Evolutionary conservation across 2,329 filamentous ascomycete genomes (phyloP), one percentile per base, ranked within the genome.

Genomic region (Colletotrichum aenigma): DNA sequence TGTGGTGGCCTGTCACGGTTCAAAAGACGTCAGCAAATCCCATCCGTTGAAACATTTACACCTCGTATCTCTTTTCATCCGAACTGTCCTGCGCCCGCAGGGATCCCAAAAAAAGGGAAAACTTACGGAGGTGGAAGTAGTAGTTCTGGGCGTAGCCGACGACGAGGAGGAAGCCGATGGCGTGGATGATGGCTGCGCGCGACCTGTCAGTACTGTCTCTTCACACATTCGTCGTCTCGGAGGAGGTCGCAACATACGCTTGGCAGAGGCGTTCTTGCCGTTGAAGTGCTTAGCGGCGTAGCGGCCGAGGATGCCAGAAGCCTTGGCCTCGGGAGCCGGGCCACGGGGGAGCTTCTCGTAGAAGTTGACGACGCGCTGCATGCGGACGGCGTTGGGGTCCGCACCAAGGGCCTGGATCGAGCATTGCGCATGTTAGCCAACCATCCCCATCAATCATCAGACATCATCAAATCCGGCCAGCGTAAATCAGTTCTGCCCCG

Each of bases 81-180:
- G 6, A 28, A 10, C 43, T 43, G 32, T 15, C 34, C 52, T 58
- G 9, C 15, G 34, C 43, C 65, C 18, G 28, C 32, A 52, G 43
- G 34, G 55, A 61, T 34, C 18, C 24, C 15, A 48, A 60, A n/a
- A 13, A 13, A 18, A 55, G 60, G 26, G 24, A 66, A 72, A 71
- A 93, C 95, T 88, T 93, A 99, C 97, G 95, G 84, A 99, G 92
- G 89, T 99, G 97, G 95, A 98, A 98, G 92, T 99, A 98, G 93
- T 99, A 99, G 90, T 98, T 96, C 89, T 98, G 95, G 82, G 94
- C 94, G 88, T 99, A 99, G 83, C 97, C 96, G 81, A 98, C 85
- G 79, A 92, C 87, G 79, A 98, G 88, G 78, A 99, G 88, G 84
- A 92, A 89, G 81, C 91, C 93, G 82, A 99, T 94, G 82, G 93